Evolutionary conservation across 1,284 basidiomycete species (phyloP).

Genomic region (Tilletia indica): DNA sequence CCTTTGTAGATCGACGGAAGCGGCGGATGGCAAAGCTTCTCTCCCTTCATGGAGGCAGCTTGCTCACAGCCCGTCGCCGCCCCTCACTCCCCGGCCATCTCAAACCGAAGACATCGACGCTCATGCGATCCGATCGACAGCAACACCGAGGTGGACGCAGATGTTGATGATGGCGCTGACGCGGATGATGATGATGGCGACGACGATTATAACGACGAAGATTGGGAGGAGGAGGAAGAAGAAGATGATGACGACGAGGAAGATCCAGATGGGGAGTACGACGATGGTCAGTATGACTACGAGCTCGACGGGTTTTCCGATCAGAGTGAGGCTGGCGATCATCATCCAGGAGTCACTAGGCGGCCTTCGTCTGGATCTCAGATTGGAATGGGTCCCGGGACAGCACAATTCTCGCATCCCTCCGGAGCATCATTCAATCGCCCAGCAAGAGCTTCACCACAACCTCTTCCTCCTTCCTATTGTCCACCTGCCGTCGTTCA

Average conservation of each 20-base stretch:
- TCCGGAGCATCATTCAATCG: too few relatives aligned
- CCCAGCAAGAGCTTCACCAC: slow-evolving; percentile 14
- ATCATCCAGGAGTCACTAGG: too few relatives aligned
- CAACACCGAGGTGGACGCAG: not conserved
- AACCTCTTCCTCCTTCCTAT: slow-evolving; percentile 16
- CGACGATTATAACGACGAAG: slow-evolving; percentile 19
- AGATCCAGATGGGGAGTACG: slow-evolving; percentile 13
- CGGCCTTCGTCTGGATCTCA: not conserved
- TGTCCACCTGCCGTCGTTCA: slow-evolving; percentile 65
- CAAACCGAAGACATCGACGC: not conserved
- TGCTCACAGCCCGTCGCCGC: slow-evolving; percentile 12
- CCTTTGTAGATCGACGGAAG: not conserved
- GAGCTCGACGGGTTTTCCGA: slow-evolving; percentile 12
- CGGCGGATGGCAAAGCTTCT: slow-evolving; percentile 17
- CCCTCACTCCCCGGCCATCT: slow-evolving; percentile 1
- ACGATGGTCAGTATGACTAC: slow-evolving; percentile 4
- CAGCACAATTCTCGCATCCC: too few relatives aligned
- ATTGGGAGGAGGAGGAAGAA: slow-evolving; percentile 18
- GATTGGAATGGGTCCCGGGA: not conserved
- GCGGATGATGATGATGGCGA: slow-evolving; percentile 14
- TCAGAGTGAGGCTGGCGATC: not conserved
- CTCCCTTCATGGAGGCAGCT: slow-evolving; percentile 14
- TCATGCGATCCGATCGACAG: not conserved
- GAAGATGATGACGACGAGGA: slow-evolving; percentile 21
- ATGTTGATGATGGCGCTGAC: not conserved